Evolutionary conservation across 169 alveolate species (phyloP).

Genomic region (Theileria parva): DNA sequence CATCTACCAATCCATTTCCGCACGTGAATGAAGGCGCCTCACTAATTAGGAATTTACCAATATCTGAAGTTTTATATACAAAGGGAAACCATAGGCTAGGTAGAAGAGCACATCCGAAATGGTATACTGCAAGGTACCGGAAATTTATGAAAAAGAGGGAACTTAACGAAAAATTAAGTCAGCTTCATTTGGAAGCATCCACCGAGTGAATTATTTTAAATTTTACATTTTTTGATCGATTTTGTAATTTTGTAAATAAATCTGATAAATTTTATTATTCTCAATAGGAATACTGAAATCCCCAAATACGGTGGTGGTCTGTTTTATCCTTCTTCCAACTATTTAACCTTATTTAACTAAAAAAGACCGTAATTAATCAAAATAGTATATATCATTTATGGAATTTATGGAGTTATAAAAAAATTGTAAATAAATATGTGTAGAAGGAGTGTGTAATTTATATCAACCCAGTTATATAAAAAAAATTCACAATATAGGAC

Average conservation of each 20-base stretch:
- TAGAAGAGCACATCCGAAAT: slow-evolving; percentile 74
- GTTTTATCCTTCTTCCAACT: background rate
- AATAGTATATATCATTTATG: background rate
- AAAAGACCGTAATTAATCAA: background rate
- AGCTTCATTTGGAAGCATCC: slow-evolving; percentile 42
- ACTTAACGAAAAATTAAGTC: slow-evolving; percentile 43
- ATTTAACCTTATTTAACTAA: background rate
- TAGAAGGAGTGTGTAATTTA: no score
- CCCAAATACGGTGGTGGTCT: background rate
- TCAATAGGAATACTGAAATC: no score
- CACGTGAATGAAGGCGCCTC: slow-evolving; percentile 76
- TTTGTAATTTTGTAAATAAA: no score
- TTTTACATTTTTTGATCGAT: background rate
- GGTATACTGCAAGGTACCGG: slow-evolving; percentile 65
- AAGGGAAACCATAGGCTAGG: slow-evolving; percentile 68
- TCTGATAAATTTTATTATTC: no score
- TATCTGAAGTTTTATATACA: slow-evolving; percentile 67
- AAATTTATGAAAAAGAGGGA: slow-evolving; percentile 49
- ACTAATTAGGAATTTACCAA: slow-evolving; percentile 64
- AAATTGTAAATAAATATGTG: no score
- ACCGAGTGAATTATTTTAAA: slow-evolving; percentile 4
- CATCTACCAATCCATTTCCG: slow-evolving; percentile 73
- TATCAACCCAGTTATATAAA: no score
- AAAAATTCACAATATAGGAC: no score
- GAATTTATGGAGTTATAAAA: background rate